Evolutionary conservation across 2,329 filamentous ascomycete species (phyloP), one percentile per base, ranked within the genome.

Genomic region (Alternaria arborescens): DNA sequence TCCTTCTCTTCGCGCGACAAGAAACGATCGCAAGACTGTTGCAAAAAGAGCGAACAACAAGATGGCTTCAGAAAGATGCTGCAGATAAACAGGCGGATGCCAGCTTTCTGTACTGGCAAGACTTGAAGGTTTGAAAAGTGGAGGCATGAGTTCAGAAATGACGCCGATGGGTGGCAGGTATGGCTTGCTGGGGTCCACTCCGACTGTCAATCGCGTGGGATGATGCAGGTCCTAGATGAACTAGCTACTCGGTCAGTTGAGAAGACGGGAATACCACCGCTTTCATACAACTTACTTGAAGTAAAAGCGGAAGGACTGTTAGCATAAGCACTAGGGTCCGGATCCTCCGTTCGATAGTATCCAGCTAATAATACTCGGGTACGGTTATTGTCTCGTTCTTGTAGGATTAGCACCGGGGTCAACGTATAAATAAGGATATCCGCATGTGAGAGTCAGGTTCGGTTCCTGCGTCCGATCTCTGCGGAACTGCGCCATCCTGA

Each of bases 281-380:
- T 76, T 78, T 74, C 71, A 77, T 72, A 75, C 60, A 69, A 76
- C 75, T 68, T 60, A 75, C 74, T 20, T 55, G 24, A 38, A 72
- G 70, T 46, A 64, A 71, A 72, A 60, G 63, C 65, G 70, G 67
- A 65, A 71, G 64, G 68, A 65, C 67, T 64, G 69, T 74, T 75
- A 59, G 68, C 67, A 73, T 76, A 76, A 77, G 75, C 74, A 71
- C 74, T 77, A 77, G 66, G 64, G 59, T 60, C 42, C 32, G 59
- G 43, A 59, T 65, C 63, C 57, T 52, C 68, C 72, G 67, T 64
- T 71, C 53, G 64, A 65, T 64, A 69, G 40, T 38, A 58, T 52
- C 73, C 70, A 74, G 71, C 71, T 72, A 68, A 60, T 56, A 62
- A 62, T 66, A 62, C 56, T 58, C 48, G 61, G 42, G 52, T 68